phyloP scores from a whole-genome alignment of 2,329 filamentous ascomycete genomes.

The Scedosporium dehoogii region DNA sequence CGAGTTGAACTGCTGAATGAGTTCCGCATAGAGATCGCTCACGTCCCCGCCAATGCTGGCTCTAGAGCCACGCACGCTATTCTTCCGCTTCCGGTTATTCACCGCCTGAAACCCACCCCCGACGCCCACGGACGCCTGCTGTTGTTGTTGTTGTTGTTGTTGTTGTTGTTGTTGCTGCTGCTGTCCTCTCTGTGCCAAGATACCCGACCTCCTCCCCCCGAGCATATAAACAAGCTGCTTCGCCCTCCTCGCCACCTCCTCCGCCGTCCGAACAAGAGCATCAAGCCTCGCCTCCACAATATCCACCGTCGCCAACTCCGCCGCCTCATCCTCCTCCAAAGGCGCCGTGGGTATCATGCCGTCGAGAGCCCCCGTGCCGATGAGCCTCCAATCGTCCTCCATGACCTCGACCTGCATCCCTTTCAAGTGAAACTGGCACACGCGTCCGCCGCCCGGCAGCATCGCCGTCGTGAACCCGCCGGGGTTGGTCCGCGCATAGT shows the following conservation, averaged over 20 bases:
- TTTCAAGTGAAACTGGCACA: slow-evolving; percentile 75
- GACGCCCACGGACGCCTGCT: neutral
- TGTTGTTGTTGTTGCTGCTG: slow-evolving; percentile 3
- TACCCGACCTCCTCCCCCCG: slow-evolving; percentile 63
- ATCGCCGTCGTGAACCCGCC: slow-evolving; percentile 66
- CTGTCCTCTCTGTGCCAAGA: slow-evolving; percentile 21
- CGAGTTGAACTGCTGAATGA: slow-evolving; percentile 41
- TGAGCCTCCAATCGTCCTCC: slow-evolving; percentile 79
- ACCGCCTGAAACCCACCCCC: slow-evolving; percentile 2
- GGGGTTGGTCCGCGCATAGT: slow-evolving; percentile 72
- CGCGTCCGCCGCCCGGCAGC: slow-evolving; percentile 55
- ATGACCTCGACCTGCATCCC: slow-evolving; percentile 75
- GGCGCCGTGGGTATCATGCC: slow-evolving; percentile 69
- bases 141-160: slow-evolving; percentile 4
- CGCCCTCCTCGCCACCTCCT: slow-evolving; percentile 54
- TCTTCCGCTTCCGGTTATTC: neutral
- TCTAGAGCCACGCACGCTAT: neutral
- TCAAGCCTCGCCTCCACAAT: slow-evolving; percentile 72
- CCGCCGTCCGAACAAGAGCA: slow-evolving; percentile 69
- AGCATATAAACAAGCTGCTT: slow-evolving; percentile 74
- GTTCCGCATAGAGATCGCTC: slow-evolving; percentile 42
- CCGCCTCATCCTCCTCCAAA: slow-evolving; percentile 76
- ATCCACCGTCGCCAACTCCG: slow-evolving; percentile 73
- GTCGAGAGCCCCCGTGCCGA: slow-evolving; percentile 73
- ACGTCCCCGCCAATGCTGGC: neutral